These are phyloP conservation scores for Spencermartinsiella europaea DNA, from an alignment of 805 yeast genomes.

Conservation along the genomic window DNA sequence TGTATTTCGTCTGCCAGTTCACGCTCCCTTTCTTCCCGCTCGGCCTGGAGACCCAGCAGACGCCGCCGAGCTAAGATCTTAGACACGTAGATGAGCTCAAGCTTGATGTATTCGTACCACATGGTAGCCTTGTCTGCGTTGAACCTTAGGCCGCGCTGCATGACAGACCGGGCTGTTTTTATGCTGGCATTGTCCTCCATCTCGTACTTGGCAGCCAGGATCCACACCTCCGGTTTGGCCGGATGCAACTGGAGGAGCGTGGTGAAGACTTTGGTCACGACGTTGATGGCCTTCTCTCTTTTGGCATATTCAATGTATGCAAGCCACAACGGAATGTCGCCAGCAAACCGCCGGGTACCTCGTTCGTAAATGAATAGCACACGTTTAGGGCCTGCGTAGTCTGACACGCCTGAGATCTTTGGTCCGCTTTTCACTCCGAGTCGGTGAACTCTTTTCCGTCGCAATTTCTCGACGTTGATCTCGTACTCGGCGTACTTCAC, in stretches of 20 bases:
- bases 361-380: constrained; percentile 79
- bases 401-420: constrained; percentile 44
- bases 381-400: constrained; percentile 81
- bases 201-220: constrained; percentile 91
- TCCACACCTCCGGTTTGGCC: constrained; percentile 85
- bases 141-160: constrained; percentile 80
- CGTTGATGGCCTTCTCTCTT: constrained; percentile 27
- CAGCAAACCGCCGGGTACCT: constrained; percentile 74
- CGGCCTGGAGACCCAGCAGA: constrained; percentile 69
- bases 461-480: constrained; percentile 65
- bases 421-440: constrained; percentile 36
- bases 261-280: constrained; percentile 56
- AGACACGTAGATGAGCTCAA: constrained; percentile 81
- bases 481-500: constrained; percentile 78
- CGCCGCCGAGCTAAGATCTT: constrained; percentile 79
- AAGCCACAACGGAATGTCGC: constrained; percentile 73
- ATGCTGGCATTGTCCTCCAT: constrained; percentile 84
- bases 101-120: constrained; percentile 83
- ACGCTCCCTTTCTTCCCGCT: constrained; percentile 42
- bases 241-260: constrained; percentile 82
- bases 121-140: constrained; percentile 66
- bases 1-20: constrained; percentile 8
- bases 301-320: constrained; percentile 56
- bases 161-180: constrained; percentile 77
- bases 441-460: constrained; percentile 65